These are phyloP conservation scores for Aspergillus udagawae DNA, from an alignment of 2,329 filamentous ascomycete genomes.

Conservation along the genomic window DNA sequence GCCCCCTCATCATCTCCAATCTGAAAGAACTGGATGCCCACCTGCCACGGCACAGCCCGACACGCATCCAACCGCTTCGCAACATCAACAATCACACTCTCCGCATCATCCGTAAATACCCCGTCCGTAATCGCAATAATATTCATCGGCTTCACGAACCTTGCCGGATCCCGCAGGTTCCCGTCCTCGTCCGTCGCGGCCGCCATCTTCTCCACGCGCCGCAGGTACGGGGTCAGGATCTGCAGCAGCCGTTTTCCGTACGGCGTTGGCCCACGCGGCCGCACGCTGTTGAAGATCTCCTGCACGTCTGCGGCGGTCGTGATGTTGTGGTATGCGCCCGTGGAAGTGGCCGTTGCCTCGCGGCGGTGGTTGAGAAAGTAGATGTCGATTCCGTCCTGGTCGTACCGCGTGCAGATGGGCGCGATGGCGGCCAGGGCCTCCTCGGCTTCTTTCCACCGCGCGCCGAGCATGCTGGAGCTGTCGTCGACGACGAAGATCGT, in stretches of 20 bases:
- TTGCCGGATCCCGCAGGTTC: constrained; percentile 16
- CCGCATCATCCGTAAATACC: constrained; percentile 72
- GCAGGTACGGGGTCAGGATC: constrained; percentile 71
- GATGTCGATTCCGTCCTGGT: constrained; percentile 81
- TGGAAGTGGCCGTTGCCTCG: constrained; percentile 36
- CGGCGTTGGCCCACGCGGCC: constrained; percentile 65
- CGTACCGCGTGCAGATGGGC: constrained; percentile 74
- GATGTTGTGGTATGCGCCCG: constrained; percentile 63
- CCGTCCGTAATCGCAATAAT: constrained; percentile 94
- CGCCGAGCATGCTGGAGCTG: constrained; percentile 76
- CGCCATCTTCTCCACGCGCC: constrained; percentile 45
- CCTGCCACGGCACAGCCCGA: constrained; percentile 70
- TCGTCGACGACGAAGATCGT: constrained; percentile 91
- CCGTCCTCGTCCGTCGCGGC: constrained; percentile 36
- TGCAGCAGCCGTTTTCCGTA: constrained; percentile 67
- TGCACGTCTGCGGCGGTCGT: constrained; percentile 55
- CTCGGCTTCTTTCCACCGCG: constrained; percentile 71
- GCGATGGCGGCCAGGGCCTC: constrained; percentile 69
- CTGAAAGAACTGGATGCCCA: constrained; percentile 95
- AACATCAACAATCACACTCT: constrained; percentile 61
- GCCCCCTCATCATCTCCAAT: constrained; percentile 71
- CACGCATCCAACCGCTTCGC: constrained; percentile 59
- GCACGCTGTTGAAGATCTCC: constrained; percentile 65
- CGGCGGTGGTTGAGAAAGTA: constrained; percentile 76
- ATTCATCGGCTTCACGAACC: constrained; percentile 70